Evolutionary conservation across 2,329 filamentous ascomycete genomes (phyloP), one percentile per base, ranked within the genome.

Genomic region (Botrytis hyacinthi): DNA sequence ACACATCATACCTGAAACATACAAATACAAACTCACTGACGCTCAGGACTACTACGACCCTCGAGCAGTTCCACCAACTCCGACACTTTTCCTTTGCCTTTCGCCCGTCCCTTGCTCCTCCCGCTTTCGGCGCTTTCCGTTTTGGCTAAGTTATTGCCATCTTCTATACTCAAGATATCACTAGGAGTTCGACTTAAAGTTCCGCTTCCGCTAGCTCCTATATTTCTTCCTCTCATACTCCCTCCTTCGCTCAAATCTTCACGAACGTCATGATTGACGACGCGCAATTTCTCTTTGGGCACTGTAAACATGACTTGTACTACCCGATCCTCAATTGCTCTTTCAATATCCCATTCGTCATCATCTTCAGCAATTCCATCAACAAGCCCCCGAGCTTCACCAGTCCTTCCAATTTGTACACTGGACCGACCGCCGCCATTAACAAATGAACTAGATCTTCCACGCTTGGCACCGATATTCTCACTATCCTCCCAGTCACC

Each of bases 301-400:
- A 98, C 94, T 0, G 95, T 98, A 82, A 97, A 98, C 89, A 97
- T 96, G 80, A 94, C 88, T 82, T 95, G 92, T 75, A 95, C 92
- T 14, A 93, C 85, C 35, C 92, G 84, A 74, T 88, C 88, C 83
- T 93, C 90, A 1, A 92, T 88, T 3, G 92, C 92, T 72, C 87
- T 86, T 81, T 95, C 92, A 57, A 95, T 89, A 78, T 94, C 92
- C 92, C 92, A 93, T 72, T 94, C 91, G 46, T 84, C 83, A 51
- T 80, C 79, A 65, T 78, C 80, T 44, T 78, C 77, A 65, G 82
- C 81, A 12, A 61, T 62, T 22, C 35, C 66, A 69, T 57, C 26
- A 10, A 32, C 66, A 3, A 69, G 37, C 1, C 35, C 66, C 2
- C 2, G 32, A 16, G 35, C 48, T 10, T 60, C 68, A 40, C 48